Conservation (phyloP, 129 eudicot species). For the Saussurea involucrata region DNA sequence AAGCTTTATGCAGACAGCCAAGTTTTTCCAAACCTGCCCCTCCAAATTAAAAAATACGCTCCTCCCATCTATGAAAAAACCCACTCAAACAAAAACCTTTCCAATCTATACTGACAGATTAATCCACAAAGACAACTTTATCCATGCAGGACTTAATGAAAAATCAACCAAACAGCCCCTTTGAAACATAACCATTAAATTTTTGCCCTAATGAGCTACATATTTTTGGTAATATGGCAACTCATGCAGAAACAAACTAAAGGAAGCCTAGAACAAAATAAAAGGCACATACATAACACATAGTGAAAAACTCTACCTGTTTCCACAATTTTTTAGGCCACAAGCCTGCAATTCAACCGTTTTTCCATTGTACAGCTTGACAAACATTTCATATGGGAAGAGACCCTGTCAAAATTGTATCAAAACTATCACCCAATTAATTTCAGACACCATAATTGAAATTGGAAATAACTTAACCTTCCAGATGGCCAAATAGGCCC, state of each 20-base stretch:
- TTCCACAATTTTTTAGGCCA: slow-evolving; percentile 92
- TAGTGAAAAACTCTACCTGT: slow-evolving; percentile 52
- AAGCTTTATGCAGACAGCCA: no score
- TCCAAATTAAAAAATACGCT: no score
- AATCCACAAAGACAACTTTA: no score
- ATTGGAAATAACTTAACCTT: background rate
- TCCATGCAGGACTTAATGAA: no score
- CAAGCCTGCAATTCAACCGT: slow-evolving; percentile 60
- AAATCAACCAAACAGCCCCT: no score
- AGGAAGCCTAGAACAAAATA: background rate
- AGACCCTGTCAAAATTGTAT: slow-evolving; percentile 48
- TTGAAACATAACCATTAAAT: background rate
- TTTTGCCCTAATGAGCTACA: background rate
- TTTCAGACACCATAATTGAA: background rate
- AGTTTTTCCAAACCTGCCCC: no score
- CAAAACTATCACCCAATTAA: background rate
- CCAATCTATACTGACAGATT: no score
- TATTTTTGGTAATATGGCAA: background rate
- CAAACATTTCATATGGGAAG: slow-evolving; percentile 67
- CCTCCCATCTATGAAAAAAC: no score
- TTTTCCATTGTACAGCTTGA: slow-evolving; percentile 65
- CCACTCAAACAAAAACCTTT: no score
- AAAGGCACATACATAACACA: background rate
- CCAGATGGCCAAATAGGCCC: no score
- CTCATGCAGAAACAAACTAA: background rate